phyloP scores from a whole-genome alignment of 1,139 yeast genomes.

The Hyphopichia pseudoburtonii region DNA sequence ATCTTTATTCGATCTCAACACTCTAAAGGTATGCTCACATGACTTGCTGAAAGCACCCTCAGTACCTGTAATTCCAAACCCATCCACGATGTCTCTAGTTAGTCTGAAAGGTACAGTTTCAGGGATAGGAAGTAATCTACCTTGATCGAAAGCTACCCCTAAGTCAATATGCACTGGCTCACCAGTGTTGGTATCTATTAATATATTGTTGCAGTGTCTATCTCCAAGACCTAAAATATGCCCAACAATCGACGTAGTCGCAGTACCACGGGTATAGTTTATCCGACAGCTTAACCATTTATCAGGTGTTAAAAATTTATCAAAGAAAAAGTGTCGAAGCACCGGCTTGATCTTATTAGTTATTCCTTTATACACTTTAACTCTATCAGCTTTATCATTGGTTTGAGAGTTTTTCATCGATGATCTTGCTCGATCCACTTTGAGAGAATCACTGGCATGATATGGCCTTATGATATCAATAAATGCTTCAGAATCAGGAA shows the following conservation, averaged over 20 bases:
- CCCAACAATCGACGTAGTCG: slow-evolving; percentile 85
- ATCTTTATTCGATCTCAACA: slow-evolving; percentile 63
- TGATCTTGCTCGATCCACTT: slow-evolving; percentile 59
- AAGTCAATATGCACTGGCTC: slow-evolving; percentile 95
- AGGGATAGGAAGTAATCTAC: slow-evolving; percentile 78
- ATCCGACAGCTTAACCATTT: slow-evolving; percentile 71
- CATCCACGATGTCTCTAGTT: slow-evolving; percentile 89
- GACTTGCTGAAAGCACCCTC: slow-evolving; percentile 73
- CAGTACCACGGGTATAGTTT: slow-evolving; percentile 75
- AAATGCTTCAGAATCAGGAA: slow-evolving; percentile 70
- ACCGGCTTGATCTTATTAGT: slow-evolving; percentile 61
- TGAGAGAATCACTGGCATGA: slow-evolving; percentile 47
- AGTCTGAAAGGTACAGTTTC: slow-evolving; percentile 92
- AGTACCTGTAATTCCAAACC: slow-evolving; percentile 81
- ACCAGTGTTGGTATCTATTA: slow-evolving; percentile 76
- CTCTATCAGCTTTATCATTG: slow-evolving; percentile 44
- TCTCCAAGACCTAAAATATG: slow-evolving; percentile 90
- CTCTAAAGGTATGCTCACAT: slow-evolving; percentile 73
- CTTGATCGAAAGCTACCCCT: slow-evolving; percentile 96
- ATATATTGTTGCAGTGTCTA: slow-evolving; percentile 86
- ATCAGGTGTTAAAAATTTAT: slow-evolving; percentile 64
- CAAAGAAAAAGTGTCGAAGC: slow-evolving; percentile 67
- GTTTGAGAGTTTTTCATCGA: slow-evolving; percentile 62
- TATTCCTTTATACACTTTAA: slow-evolving; percentile 52
- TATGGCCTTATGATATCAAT: slow-evolving; percentile 64